A percentile compares a stretch with the other conserved stretches of the same genome.
These are phyloP conservation scores for Moringa oleifera DNA, from an alignment of 345 rosid species.

Conservation along the genomic window DNA sequence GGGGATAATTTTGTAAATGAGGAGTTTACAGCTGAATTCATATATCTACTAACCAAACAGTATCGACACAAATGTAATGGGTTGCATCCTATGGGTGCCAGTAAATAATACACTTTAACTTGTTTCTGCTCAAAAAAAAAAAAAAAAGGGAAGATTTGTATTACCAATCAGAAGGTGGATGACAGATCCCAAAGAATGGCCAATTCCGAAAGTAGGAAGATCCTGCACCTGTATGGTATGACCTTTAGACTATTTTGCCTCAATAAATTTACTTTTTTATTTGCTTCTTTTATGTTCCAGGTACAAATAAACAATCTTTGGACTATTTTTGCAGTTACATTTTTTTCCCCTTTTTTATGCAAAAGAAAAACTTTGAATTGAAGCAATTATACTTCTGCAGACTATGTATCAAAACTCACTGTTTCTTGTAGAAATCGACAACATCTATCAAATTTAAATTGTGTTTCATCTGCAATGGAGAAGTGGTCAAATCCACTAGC, in stretches of 20 bases:
- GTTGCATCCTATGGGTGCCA: too few relatives aligned
- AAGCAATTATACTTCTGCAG: background rate
- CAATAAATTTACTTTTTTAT: too few relatives aligned
- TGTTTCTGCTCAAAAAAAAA: too few relatives aligned
- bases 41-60: too few relatives aligned
- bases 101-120: too few relatives aligned
- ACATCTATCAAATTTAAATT: slow-evolving; percentile 89
- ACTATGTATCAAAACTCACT: slow-evolving; percentile 39
- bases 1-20: too few relatives aligned
- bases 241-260: too few relatives aligned
- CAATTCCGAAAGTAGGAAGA: slow-evolving; percentile 91
- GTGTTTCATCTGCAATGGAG: slow-evolving; percentile 92
- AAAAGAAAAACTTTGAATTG: background rate
- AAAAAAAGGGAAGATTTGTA: slow-evolving; percentile 7
- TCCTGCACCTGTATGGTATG: slow-evolving; percentile 53
- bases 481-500: slow-evolving; percentile 97
- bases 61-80: too few relatives aligned
- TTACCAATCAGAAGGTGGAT: slow-evolving; percentile 96
- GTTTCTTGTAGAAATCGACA: slow-evolving; percentile 63
- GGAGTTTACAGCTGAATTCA: too few relatives aligned
- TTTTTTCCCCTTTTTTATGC: background rate
- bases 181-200: slow-evolving; percentile 92
- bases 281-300: too few relatives aligned
- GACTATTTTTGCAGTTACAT: background rate
- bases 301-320: slow-evolving; percentile 1